These are phyloP conservation scores for Talaromyces funiculosus DNA, from an alignment of 2,329 filamentous ascomycete genomes.

Conservation along the genomic window DNA sequence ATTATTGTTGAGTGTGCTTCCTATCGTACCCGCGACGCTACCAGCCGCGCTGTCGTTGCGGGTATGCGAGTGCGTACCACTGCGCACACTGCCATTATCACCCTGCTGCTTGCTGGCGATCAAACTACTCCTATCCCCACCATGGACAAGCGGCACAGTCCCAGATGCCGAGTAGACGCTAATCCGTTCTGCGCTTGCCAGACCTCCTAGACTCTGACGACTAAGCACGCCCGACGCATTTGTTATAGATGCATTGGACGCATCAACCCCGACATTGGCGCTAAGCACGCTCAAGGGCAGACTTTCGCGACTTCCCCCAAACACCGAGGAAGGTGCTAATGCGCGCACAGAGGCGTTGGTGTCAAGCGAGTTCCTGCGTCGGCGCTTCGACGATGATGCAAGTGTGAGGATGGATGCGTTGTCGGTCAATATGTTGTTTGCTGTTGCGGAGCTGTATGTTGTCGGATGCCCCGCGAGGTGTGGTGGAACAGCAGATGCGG, in stretches of 20 bases:
- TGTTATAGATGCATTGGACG: constrained; percentile 37
- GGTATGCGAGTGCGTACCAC: constrained; percentile 68
- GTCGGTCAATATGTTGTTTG: constrained; percentile 59
- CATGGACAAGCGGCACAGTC: constrained; percentile 48
- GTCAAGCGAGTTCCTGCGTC: constrained; percentile 58
- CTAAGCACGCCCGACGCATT: constrained; percentile 36
- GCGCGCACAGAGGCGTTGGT: constrained; percentile 62
- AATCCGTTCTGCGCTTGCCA: constrained; percentile 54
- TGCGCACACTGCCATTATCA: constrained; percentile 73
- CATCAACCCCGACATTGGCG: constrained; percentile 42
- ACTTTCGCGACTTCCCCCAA: constrained; percentile 59
- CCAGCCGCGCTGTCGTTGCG: constrained; percentile 77
- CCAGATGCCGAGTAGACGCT: constrained; percentile 73
- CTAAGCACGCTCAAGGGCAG: constrained; percentile 59
- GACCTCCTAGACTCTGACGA: constrained; percentile 49
- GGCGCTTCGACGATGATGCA: constrained; percentile 59
- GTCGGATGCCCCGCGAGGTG: constrained; percentile 52
- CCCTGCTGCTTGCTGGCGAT: constrained; percentile 62
- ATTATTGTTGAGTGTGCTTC: constrained; percentile 23
- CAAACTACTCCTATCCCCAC: constrained; percentile 74
- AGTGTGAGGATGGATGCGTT: constrained; percentile 62
- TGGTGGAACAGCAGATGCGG: constrained; percentile 56
- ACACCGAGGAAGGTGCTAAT: constrained; percentile 58
- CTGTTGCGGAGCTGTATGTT: constrained; percentile 56
- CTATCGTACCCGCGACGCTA: constrained; percentile 51